phyloP scores from a whole-genome alignment of 106 monocot genomes.

The Apostasia ramifera region DNA sequence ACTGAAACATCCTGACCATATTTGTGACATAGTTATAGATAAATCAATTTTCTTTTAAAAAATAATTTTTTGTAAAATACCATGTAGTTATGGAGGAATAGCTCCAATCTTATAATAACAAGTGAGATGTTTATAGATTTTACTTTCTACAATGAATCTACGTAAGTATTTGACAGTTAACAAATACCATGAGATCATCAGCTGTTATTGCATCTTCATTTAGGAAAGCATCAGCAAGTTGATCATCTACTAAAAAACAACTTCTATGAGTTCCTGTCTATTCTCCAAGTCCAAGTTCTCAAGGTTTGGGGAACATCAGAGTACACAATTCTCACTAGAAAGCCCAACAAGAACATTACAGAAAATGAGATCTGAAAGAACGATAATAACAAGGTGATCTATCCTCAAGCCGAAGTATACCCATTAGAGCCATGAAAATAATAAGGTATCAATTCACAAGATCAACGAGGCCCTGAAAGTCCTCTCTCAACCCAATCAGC shows the following conservation, averaged over 20 bases:
- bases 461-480: constrained; percentile 93
- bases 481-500: constrained; percentile 95
- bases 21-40: no score
- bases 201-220: constrained; percentile 75
- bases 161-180: no score
- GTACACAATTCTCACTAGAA: constrained; percentile 75
- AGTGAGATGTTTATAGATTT: no score
- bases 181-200: constrained; percentile 72
- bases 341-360: not conserved
- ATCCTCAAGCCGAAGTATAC: constrained; percentile 20
- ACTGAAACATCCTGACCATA: no score
- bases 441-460: constrained; percentile 84
- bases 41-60: no score
- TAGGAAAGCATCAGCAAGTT: constrained; percentile 90
- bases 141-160: no score
- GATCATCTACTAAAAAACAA: constrained; percentile 93
- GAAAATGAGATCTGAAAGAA: not conserved
- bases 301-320: constrained; percentile 67
- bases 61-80: no score
- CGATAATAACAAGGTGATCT: constrained; percentile 1
- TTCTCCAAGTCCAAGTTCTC: constrained; percentile 61
- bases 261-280: constrained; percentile 88
- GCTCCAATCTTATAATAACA: no score
- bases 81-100: no score
- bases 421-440: constrained; percentile 88